phyloP scores from a whole-genome alignment of 768 basidiomycete species.

The Phylloporus sp. region DNA sequence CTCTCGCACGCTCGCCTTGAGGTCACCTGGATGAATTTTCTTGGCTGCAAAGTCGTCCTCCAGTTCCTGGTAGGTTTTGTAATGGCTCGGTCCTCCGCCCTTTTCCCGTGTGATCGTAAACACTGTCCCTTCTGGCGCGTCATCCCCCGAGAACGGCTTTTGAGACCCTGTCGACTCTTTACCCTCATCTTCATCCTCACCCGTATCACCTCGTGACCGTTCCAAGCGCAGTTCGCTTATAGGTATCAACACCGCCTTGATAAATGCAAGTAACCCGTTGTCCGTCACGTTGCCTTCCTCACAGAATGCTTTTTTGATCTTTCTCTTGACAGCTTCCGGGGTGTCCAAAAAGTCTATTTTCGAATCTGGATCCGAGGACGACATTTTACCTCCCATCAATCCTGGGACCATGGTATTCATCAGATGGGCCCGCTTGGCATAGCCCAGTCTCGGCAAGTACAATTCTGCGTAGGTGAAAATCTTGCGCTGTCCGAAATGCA shows the following conservation, averaged over 20 bases:
- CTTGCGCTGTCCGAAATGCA: constrained; percentile 61
- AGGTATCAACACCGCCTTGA: constrained; percentile 83
- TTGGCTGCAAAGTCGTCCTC: constrained; percentile 70
- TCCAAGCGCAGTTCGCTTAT: constrained; percentile 73
- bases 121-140: constrained; percentile 76
- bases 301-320: constrained; percentile 90
- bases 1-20: constrained; percentile 74
- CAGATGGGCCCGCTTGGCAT: constrained; percentile 89
- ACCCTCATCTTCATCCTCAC: constrained; percentile 37
- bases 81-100: constrained; percentile 73
- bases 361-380: constrained; percentile 93
- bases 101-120: constrained; percentile 75
- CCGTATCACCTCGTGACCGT: constrained; percentile 41
- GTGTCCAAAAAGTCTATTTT: constrained; percentile 97
- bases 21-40: constrained; percentile 82
- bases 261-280: constrained; percentile 86
- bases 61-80: constrained; percentile 57
- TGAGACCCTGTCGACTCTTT: constrained; percentile 48
- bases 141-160: constrained; percentile 57
- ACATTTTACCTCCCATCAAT: constrained; percentile 95
- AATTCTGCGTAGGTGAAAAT: constrained; percentile 98
- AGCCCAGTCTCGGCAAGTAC: constrained; percentile 91
- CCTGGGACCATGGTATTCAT: constrained; percentile 99
- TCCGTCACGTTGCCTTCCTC: constrained; percentile 86
- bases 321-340: constrained; percentile 77